phyloP scores from a whole-genome alignment of 2,329 filamentous ascomycete species.

The Pyrenophora tritici-repentis region DNA sequence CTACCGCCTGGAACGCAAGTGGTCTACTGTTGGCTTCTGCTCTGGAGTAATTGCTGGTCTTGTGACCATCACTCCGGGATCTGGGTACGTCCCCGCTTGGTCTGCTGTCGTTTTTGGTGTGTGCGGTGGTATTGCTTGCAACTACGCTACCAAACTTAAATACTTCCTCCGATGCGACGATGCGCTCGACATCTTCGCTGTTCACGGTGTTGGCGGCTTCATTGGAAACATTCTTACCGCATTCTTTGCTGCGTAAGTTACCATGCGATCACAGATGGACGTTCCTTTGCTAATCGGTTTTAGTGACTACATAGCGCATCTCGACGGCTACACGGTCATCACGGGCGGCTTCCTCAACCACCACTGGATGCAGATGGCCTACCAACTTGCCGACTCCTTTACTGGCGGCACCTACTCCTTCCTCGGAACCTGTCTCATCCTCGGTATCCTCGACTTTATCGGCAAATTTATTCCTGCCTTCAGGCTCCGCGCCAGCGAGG shows the following conservation, averaged over 20 bases:
- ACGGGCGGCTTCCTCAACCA: constrained; percentile 80
- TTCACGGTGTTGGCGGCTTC: constrained; percentile 64
- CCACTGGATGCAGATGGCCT: constrained; percentile 81
- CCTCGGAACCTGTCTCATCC: constrained; percentile 74
- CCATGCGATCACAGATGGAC: not conserved
- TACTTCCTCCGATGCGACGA: constrained; percentile 82
- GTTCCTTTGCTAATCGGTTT: constrained; percentile 1
- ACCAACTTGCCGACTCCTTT: constrained; percentile 82
- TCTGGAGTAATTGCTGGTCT: constrained; percentile 86
- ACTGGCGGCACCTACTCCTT: constrained; percentile 80
- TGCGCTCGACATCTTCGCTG: constrained; percentile 75
- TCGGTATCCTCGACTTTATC: constrained; percentile 63
- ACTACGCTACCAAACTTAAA: constrained; percentile 91
- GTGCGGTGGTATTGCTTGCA: constrained; percentile 76
- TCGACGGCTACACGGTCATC: constrained; percentile 73
- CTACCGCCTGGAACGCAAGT: constrained; percentile 86
- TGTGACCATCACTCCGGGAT: constrained; percentile 86
- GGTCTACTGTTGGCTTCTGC: constrained; percentile 92
- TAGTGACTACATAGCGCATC: constrained; percentile 78
- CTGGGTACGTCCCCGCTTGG: constrained; percentile 85
- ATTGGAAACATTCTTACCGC: constrained; percentile 65
- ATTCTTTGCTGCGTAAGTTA: constrained; percentile 74
- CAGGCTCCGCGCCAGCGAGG: constrained; percentile 72
- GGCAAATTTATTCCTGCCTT: constrained; percentile 80
- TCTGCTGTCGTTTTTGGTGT: constrained; percentile 79